Base-by-base conservation (phyloP, 2,329 filamentous ascomycete genomes). In the Verticillium zaregamsianum region DNA sequence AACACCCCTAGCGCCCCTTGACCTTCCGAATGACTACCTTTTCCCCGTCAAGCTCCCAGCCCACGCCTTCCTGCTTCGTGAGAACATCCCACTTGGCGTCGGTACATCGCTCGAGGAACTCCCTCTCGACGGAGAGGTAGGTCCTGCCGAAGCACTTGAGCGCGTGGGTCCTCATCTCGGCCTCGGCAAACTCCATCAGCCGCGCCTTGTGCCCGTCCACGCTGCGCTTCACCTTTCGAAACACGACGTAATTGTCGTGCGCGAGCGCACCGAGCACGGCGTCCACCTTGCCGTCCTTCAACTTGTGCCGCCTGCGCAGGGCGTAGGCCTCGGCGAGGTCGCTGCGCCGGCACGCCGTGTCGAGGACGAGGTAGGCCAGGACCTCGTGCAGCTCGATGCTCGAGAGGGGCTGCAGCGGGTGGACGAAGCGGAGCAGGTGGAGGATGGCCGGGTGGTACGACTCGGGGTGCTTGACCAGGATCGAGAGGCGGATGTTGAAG, bases 401-500 rank as follows among this genome's bases (percentile, higher is more conserved):
- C 0, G 90, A 86, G 23, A 98, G 84, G 4, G 88, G 88, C 58
- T 88, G 85, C 2, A 80, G 74, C 0, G 83, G 80, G 68, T 96
- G 90, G 64, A 98, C 87, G 8, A 79, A 77, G 55, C 87, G 83
- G 14, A 99, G 80, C 2, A 97, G 83, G 68, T 96, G 87, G 45
- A 90, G 83, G 25, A 98, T 85, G 1, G 94, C 92, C 0, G 94
- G 92, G 66, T 94, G 90, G 74, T 98, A 99, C 1, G 93, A 93
- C 68, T 96, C 92, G 68, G 90, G 90, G 68, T 96, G 89, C 66
- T 88, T 87, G 62, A 90, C 87, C 37, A 97, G 84, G 65, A 99
- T 89, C 28, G 91, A 88, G 31, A 93, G 82, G 60, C 93, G 90
- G 68, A 96, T 91, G 69, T 91, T 92, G 80, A 98, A 98, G 65